Evolutionary conservation across 2,329 filamentous ascomycete species (phyloP).

Genomic region (Nemania abortiva): DNA sequence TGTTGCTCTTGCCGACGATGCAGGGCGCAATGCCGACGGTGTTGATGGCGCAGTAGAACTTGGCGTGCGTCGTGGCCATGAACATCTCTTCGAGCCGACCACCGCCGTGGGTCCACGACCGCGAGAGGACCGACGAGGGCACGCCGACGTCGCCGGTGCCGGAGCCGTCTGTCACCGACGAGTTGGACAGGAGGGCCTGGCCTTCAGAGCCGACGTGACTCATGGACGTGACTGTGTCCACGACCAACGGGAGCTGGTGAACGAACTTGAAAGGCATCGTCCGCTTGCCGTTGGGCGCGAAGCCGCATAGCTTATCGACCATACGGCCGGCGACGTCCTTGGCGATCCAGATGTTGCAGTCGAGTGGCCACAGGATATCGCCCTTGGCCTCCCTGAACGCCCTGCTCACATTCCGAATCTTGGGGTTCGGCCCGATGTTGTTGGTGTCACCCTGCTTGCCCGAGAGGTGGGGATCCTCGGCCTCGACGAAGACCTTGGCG

Average conservation of each 20-base stretch:
- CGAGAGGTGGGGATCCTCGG: conserved; percentile 79
- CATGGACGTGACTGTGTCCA: conserved; percentile 72
- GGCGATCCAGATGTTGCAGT: conserved; percentile 96
- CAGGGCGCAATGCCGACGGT: conserved; percentile 91
- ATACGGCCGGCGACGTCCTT: conserved; percentile 84
- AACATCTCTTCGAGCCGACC: conserved; percentile 94
- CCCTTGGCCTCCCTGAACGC: conserved; percentile 90
- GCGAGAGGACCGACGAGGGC: conserved; percentile 46
- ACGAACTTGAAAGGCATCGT: conserved; percentile 85
- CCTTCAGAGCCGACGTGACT: conserved; percentile 46
- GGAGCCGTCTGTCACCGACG: conserved; percentile 51
- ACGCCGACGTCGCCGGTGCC: conserved; percentile 49
- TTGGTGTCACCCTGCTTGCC: conserved; percentile 62
- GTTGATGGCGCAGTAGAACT: conserved; percentile 98
- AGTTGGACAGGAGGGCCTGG: conserved; percentile 52
- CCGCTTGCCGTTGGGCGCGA: conserved; percentile 60
- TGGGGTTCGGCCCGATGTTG: conserved; percentile 92
- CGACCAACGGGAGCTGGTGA: conserved; percentile 89
- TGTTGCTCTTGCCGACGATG: conserved; percentile 96
- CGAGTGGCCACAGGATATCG: conserved; percentile 92
- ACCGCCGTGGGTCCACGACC: conserved; percentile 66
- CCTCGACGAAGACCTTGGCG: conserved; percentile 80
- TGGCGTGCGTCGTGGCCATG: conserved; percentile 91
- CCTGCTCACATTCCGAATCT: conserved; percentile 95
- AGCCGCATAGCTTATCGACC: conserved; percentile 87